Conservation (phyloP, 306 rosid species). For the Gynostemma pentaphyllum region DNA sequence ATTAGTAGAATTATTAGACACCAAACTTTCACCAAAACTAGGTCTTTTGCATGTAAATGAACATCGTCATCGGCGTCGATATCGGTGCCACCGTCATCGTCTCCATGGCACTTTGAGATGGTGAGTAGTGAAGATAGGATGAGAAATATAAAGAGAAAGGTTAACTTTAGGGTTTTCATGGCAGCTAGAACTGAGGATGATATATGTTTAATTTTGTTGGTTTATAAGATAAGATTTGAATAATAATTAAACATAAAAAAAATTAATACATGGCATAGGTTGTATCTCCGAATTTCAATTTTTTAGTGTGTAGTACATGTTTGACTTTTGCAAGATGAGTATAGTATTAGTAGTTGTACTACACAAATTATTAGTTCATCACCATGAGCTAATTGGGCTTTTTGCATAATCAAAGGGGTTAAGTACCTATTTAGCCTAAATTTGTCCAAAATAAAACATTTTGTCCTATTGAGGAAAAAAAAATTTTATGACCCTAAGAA, state of each 20-base stretch:
- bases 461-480: too few relatives aligned
- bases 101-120: conserved; percentile 33
- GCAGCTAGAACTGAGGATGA: conserved; percentile 19
- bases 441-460: too few relatives aligned
- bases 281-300: neutral
- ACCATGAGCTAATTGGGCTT: too few relatives aligned
- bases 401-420: too few relatives aligned
- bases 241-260: neutral
- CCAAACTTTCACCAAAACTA: conserved; percentile 39
- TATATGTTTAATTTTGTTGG: neutral
- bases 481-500: too few relatives aligned
- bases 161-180: conserved; percentile 31
- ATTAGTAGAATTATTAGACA: conserved; percentile 41
- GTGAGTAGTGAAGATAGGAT: conserved; percentile 10
- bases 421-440: too few relatives aligned
- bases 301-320: conserved; percentile 15
- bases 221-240: neutral
- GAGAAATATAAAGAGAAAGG: conserved; percentile 20
- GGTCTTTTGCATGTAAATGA: conserved; percentile 33
- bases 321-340: too few relatives aligned
- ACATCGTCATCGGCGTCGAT: neutral
- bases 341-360: conserved; percentile 14
- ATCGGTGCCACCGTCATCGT: conserved; percentile 17
- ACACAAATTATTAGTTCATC: too few relatives aligned
- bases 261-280: neutral